These are phyloP conservation scores for Diversispora epigaea DNA, from an alignment of 192 early-diverging fungal species.

Conservation along the genomic window DNA sequence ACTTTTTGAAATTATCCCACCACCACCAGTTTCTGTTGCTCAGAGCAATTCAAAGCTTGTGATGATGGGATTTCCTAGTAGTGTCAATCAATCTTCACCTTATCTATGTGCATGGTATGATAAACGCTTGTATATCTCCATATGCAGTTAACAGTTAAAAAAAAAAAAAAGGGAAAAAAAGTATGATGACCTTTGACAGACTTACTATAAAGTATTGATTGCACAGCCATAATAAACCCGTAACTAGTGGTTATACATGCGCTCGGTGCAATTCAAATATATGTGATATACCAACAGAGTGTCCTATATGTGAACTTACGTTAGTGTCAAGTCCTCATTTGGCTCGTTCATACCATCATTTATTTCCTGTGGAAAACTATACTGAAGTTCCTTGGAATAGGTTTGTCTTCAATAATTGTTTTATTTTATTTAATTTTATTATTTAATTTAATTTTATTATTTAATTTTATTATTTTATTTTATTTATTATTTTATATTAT, in stretches of 20 bases:
- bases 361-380: conserved; percentile 90
- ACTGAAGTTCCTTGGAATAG: conserved; percentile 57
- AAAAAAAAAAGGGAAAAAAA: too few relatives aligned
- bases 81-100: conserved; percentile 48
- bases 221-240: conserved; percentile 65
- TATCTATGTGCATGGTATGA: conserved; percentile 79
- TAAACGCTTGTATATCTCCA: background rate
- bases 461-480: too few relatives aligned
- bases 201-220: conserved; percentile 16
- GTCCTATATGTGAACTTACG: conserved; percentile 84
- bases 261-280: conserved; percentile 80
- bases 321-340: conserved; percentile 88
- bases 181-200: background rate
- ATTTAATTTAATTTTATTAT: too few relatives aligned
- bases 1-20: conserved; percentile 82
- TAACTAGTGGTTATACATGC: conserved; percentile 77
- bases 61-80: conserved; percentile 89
- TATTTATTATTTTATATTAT: too few relatives aligned
- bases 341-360: conserved; percentile 90
- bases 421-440: too few relatives aligned
- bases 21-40: conserved; percentile 67
- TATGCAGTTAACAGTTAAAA: background rate
- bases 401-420: conserved; percentile 37
- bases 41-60: conserved; percentile 68
- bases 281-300: conserved; percentile 89